Evolutionary conservation across 2,329 filamentous ascomycete genomes (phyloP), one percentile per base, ranked within the genome.

Genomic region (Fusarium keratoplasticum): DNA sequence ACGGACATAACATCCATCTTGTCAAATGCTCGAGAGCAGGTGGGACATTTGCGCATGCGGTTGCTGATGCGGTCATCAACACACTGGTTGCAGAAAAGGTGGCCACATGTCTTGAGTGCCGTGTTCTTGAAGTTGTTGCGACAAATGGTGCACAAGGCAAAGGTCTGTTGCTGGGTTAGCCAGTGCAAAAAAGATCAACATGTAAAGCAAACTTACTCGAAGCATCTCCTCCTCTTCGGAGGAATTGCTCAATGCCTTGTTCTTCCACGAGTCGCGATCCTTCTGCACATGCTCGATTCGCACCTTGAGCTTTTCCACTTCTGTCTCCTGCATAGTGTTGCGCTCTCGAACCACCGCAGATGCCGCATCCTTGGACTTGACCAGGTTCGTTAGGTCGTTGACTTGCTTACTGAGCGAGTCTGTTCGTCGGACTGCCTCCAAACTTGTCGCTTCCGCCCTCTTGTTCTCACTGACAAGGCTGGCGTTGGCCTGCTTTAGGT

Each of bases 41-140:
- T 96, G 4, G 96, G 96, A 80, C 96, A 99, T 83, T 98, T 98
- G 76, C 96, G 90, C 85, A 96, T 95, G 38, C 96, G 93, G 79
- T 96, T 97, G 54, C 91, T 91, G 71, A 98, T 91, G 66, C 96
- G 92, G 79, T 97, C 93, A 74, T 98, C 94, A 27, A 98, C 93
- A 81, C 96, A 99, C 57, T 91, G 89, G 80, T 92, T 92, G 88
- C 96, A 99, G 83, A 98, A 98, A 58, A 97, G 90, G 82, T 99
- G 96, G 2, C 96, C 96, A 82, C 96, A 99, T 1, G 94, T 95
- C 84, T 96, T 97, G 82, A 99, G 89, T 11, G 93, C 93, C 1
- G 95, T 97, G 80, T 98, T 95, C 84, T 98, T 98, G 86, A 98
- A 95, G 76, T 96, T 94, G 79, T 91, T 93, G 76, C 95, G 94